A percentile compares a stretch with the other conserved stretches of the same genome.
phyloP scores from a whole-genome alignment of 1,284 basidiomycete genomes.

The Papiliotrema laurentii region DNA sequence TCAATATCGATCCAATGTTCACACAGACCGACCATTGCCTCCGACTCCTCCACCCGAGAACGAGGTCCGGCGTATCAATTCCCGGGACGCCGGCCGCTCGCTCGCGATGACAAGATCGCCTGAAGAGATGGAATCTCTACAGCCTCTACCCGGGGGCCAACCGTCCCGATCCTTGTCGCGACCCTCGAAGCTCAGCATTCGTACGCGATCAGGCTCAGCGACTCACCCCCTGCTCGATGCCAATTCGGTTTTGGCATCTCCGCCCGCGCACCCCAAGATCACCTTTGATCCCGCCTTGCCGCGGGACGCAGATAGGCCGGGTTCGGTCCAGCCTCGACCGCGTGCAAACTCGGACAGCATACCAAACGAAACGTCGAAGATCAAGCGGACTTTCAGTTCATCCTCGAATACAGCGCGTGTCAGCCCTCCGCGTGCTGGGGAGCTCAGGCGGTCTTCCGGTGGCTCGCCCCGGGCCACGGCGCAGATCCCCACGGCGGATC shows the following conservation, averaged over 20 bases:
- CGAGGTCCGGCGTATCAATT: background rate
- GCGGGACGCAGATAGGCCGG: slow-evolving; percentile 3
- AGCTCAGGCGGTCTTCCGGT: background rate
- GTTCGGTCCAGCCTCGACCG: background rate
- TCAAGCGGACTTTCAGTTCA: background rate
- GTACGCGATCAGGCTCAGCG: slow-evolving; percentile 4
- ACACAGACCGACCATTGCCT: slow-evolving; percentile 4
- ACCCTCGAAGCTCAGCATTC: background rate
- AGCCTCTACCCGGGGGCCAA: too few species aligned
- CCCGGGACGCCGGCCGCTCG: slow-evolving; percentile 8
- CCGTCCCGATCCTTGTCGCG: background rate
- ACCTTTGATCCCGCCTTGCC: slow-evolving; percentile 18
- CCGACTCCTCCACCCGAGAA: slow-evolving; percentile 1
- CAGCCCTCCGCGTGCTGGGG: too few species aligned
- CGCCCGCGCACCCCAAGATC: slow-evolving; percentile 17
- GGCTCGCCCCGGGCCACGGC: too few species aligned
- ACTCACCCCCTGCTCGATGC: slow-evolving; percentile 16
- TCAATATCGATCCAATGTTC: slow-evolving; percentile 12
- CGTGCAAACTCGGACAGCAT: slow-evolving; percentile 12
- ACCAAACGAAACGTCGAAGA: background rate
- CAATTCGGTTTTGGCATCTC: slow-evolving; percentile 1
- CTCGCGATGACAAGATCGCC: too few species aligned
- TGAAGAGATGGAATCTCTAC: too few species aligned
- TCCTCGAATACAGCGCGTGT: background rate
- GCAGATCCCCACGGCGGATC: too few species aligned